These are phyloP conservation scores for Kwoniella sp. DNA, from an alignment of 768 basidiomycete species.

Conservation along the genomic window DNA sequence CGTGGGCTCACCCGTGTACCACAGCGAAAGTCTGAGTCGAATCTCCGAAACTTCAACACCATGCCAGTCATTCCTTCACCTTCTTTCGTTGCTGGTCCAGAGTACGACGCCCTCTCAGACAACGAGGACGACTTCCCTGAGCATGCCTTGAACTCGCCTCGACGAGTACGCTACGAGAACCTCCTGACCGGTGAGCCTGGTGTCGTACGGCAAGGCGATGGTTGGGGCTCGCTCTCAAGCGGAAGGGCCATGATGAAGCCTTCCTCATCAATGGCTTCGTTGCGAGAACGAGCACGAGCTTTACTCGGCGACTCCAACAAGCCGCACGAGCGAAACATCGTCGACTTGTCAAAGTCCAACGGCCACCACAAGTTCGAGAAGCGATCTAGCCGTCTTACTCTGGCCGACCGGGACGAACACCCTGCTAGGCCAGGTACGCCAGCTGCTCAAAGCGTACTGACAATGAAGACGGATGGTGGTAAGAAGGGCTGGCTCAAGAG, in stretches of 20 bases:
- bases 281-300: constrained; percentile 38
- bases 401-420: constrained; percentile 3
- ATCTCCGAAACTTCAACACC: constrained; percentile 43
- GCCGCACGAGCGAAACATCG: neutral
- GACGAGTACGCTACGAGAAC: constrained; percentile 35
- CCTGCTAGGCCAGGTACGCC: constrained; percentile 25
- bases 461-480: constrained; percentile 5
- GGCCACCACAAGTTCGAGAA: constrained; percentile 5
- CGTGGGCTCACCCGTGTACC: constrained; percentile 14
- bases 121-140: constrained; percentile 2
- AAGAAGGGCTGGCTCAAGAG: constrained; percentile 26
- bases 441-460: constrained; percentile 19
- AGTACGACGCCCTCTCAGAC: constrained; percentile 19
- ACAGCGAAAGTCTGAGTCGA: constrained; percentile 44
- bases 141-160: constrained; percentile 12
- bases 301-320: constrained; percentile 21
- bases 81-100: constrained; percentile 22
- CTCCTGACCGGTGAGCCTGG: constrained; percentile 43
- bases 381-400: constrained; percentile 26
- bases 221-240: constrained; percentile 31
- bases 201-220: constrained; percentile 41
- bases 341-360: neutral
- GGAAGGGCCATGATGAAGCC: constrained; percentile 30
- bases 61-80: constrained; percentile 31
- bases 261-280: constrained; percentile 36